Conservation (phyloP, 495 filamentous ascomycete species). For the Trichocladium uniseriatum region DNA sequence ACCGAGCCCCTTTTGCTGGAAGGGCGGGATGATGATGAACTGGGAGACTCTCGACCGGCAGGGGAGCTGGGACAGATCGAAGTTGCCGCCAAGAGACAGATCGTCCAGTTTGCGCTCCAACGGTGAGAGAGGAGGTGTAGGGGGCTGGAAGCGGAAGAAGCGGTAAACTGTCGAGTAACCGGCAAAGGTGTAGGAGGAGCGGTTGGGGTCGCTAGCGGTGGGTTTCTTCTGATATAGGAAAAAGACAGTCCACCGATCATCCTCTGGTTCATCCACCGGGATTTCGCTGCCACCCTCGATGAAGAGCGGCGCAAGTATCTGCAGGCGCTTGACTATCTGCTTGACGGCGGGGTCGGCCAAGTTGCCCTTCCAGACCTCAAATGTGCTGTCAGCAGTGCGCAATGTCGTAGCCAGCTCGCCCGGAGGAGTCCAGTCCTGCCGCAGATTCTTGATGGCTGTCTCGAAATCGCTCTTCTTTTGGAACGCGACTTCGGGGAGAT, state of each 20-base stretch:
- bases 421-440: constrained; percentile 51
- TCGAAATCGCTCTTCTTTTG: constrained; percentile 50
- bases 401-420: constrained; percentile 39
- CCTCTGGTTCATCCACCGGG: constrained; percentile 59
- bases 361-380: constrained; percentile 46
- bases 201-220: constrained; percentile 32
- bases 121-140: constrained; percentile 18
- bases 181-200: constrained; percentile 59
- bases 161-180: constrained; percentile 86
- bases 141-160: constrained; percentile 51
- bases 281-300: constrained; percentile 82
- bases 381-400: constrained; percentile 28
- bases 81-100: constrained; percentile 21
- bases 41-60: constrained; percentile 81
- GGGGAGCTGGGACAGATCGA: constrained; percentile 38
- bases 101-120: constrained; percentile 14
- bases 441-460: constrained; percentile 42
- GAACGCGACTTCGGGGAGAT: constrained; percentile 59
- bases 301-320: constrained; percentile 75
- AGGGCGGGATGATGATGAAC: constrained; percentile 86
- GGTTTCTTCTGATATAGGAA: constrained; percentile 65
- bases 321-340: constrained; percentile 62
- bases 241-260: constrained; percentile 82
- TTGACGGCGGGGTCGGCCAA: constrained; percentile 47
- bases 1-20: constrained; percentile 71